Evolutionary conservation across 371 early-diverging fungal species (phyloP).

Genomic region (Lichtheimia hyalospora): DNA sequence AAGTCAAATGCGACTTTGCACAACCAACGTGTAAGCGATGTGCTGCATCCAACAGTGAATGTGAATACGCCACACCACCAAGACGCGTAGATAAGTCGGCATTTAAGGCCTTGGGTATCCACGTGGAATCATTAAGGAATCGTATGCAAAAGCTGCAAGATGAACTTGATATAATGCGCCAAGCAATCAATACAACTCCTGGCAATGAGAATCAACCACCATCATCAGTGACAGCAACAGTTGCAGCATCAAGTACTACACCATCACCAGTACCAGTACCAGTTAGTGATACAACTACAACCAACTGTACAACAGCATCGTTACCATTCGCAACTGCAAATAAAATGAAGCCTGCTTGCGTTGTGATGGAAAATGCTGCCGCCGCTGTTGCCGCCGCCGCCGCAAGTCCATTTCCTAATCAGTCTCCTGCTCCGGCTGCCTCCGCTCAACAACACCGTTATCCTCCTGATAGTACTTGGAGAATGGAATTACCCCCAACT

Average conservation of each 20-base stretch:
- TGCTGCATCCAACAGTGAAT: slow-evolving; percentile 47
- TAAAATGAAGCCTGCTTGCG: not conserved
- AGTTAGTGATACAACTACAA: slow-evolving; percentile 5
- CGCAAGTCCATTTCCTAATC: not conserved
- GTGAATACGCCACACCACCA: slow-evolving; percentile 54
- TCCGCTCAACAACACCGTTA: slow-evolving; percentile 20
- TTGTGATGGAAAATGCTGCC: not conserved
- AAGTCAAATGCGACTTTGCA: slow-evolving; percentile 65
- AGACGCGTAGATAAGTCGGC: slow-evolving; percentile 59
- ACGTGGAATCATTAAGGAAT: slow-evolving; percentile 50
- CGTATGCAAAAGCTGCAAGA: slow-evolving; percentile 50
- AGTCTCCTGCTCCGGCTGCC: not conserved
- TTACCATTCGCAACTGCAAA: slow-evolving; percentile 3
- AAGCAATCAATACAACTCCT: too few relatives aligned
- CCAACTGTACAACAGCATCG: slow-evolving; percentile 3
- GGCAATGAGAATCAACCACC: too few relatives aligned
- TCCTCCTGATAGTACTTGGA: slow-evolving; percentile 50
- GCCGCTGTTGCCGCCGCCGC: not conserved
- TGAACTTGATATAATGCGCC: slow-evolving; percentile 45
- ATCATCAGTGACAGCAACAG: slow-evolving; percentile 21
- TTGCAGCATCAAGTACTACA: not conserved
- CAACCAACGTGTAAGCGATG: slow-evolving; percentile 66
- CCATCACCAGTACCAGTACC: slow-evolving; percentile 1
- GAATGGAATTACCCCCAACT: too few relatives aligned
- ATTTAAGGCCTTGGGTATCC: slow-evolving; percentile 52